Evolutionary conservation across 2,329 filamentous ascomycete species (phyloP), one percentile per base, ranked within the genome.

Genomic region (Fusarium caatingaense): DNA sequence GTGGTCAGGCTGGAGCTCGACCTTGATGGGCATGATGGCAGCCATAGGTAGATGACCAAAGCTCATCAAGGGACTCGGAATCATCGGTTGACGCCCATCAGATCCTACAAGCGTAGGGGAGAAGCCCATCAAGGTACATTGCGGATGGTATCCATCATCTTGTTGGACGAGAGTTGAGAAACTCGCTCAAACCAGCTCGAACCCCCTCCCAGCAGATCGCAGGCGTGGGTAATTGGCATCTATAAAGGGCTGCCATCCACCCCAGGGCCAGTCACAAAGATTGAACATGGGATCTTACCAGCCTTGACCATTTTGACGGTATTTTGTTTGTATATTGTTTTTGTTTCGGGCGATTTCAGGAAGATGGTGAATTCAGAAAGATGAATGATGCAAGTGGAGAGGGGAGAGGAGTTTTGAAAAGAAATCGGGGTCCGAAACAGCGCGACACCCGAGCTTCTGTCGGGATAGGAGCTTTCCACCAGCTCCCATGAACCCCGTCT

Each of bases 231-330:
- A 44, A 57, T 56, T 41, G 57, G 23, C 49, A 60, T 60, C 60
- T 74, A 73, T 76, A 78, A 72, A 49, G 50, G 74, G 69, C 75
- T 37, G 73, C 67, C 72, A 72, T 51, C 53, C 57, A 60, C 51
- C 58, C 48, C 42, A 42, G 51, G 53, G 56, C 51, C 55, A 60
- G 23, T 50, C 56, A 45, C 34, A 49, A 55, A 40, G 53, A 53
- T 42, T 48, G 34, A 49, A 50, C 55, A 20, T 23, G 57, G 42
- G 37, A 57, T 16, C 92, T 80, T 89, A 97, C 93, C 93, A 86
- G 95, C 94, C 89, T 97, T 98, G 88, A 98, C 94, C 94, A 98
- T 98, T 90, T 90, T 97, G 92, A 85, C 84, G 63, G 57, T 46
- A 73, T 77, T 76, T 79, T 62, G 50, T 53, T 42, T 66, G 57